A percentile compares a stretch with the other conserved stretches of the same genome.
Evolutionary conservation across 1,139 yeast genomes (phyloP).

Genomic region (Lodderomyces metapsilosis): DNA sequence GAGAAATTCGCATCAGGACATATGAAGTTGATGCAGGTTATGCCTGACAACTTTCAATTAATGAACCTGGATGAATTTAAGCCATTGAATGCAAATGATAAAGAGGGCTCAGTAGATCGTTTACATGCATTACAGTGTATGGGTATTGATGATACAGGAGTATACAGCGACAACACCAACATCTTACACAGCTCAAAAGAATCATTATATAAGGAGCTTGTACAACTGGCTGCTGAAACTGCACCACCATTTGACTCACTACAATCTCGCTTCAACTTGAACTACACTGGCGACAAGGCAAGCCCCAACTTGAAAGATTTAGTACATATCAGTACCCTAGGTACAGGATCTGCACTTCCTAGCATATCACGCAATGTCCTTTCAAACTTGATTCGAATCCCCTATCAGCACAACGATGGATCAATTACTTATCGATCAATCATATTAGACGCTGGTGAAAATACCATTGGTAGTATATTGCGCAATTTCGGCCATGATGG

Average conservation of each 20-base stretch:
- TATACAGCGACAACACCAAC: constrained; percentile 20
- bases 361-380: constrained; percentile 81
- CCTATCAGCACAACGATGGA: constrained; percentile 34
- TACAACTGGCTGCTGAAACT: not conserved
- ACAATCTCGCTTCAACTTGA: constrained; percentile 7
- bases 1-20: constrained; percentile 53
- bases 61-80: constrained; percentile 34
- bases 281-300: not conserved
- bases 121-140: constrained; percentile 35
- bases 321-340: constrained; percentile 75
- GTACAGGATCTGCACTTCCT: constrained; percentile 95
- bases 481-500: constrained; percentile 56
- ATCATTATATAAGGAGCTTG: constrained; percentile 31
- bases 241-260: constrained; percentile 7
- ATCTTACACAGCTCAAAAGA: constrained; percentile 32
- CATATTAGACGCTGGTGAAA: constrained; percentile 91
- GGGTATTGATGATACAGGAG: constrained; percentile 24
- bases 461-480: constrained; percentile 70
- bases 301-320: constrained; percentile 42
- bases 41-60: constrained; percentile 51
- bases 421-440: constrained; percentile 39
- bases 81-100: constrained; percentile 17
- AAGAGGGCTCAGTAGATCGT: constrained; percentile 15
- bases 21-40: constrained; percentile 55
- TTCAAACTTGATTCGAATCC: constrained; percentile 72